Conservation (phyloP, 2,329 filamentous ascomycete species). For the Colletotrichum sublineola region DNA sequence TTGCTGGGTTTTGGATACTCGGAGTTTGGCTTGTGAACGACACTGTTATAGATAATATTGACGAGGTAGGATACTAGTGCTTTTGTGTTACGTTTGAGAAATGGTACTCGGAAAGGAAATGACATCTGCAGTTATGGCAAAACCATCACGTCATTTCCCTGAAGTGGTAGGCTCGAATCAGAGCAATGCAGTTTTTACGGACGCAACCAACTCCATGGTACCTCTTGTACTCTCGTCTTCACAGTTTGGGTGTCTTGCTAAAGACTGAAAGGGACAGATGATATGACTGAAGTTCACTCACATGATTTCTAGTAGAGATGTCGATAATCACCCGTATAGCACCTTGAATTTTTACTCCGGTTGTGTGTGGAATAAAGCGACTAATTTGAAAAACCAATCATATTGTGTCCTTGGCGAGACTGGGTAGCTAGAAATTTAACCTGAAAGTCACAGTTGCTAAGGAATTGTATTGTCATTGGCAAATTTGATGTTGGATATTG, state of each 20-base stretch:
- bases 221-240: not conserved
- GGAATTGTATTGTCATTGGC: not conserved
- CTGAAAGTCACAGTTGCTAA: not conserved
- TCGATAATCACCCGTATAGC: not conserved
- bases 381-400: not conserved
- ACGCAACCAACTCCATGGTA: not conserved
- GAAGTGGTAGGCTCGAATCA: not conserved
- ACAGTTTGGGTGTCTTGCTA: no score
- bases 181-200: not conserved
- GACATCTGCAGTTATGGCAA: not conserved
- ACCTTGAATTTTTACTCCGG: not conserved
- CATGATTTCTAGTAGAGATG: not conserved
- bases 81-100: not conserved
- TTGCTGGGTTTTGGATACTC: not conserved
- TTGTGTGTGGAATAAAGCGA: not conserved
- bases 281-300: not conserved
- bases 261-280: not conserved
- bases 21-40: not conserved
- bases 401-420: not conserved
- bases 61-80: not conserved
- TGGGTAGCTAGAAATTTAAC: not conserved
- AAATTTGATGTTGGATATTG: rapidly evolving
- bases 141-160: not conserved
- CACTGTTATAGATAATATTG: not conserved
- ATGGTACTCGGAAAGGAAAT: not conserved